Conservation (phyloP, 345 rosid species). For the Citrus glauca region DNA sequence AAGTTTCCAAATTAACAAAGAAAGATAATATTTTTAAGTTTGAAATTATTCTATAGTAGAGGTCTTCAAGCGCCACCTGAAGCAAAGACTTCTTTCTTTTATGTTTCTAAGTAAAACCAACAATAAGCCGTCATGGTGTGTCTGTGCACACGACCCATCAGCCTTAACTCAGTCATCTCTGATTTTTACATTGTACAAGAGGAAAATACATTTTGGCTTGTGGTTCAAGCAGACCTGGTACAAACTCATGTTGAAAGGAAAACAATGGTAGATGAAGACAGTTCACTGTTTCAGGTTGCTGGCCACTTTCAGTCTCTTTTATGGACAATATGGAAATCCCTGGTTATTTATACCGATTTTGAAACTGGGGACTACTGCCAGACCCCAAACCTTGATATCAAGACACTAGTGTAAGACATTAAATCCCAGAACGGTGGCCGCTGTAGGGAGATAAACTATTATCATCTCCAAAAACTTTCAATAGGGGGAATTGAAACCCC, state of each 20-base stretch:
- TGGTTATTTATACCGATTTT: neutral
- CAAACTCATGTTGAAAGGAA: neutral
- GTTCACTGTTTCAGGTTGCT: neutral
- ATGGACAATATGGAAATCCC: neutral
- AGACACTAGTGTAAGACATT: neutral
- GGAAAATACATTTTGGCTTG: neutral
- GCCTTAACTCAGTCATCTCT: neutral
- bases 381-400: neutral
- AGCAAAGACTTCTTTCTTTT: neutral
- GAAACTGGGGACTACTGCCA: neutral
- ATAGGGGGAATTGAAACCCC: neutral
- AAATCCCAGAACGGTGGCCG: neutral
- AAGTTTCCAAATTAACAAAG: too few relatives aligned
- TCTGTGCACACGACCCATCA: neutral
- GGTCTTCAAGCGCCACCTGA: neutral
- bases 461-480: neutral
- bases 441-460: neutral
- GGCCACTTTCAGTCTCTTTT: neutral
- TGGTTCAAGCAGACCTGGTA: neutral
- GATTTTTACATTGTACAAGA: neutral
- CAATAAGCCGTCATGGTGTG: too few relatives aligned
- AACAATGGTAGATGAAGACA: neutral
- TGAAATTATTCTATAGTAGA: neutral
- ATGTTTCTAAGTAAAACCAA: neutral
- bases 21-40: too few relatives aligned